Conservation (phyloP, 2,329 filamentous ascomycete species). For the Paradendryphiella salina region DNA sequence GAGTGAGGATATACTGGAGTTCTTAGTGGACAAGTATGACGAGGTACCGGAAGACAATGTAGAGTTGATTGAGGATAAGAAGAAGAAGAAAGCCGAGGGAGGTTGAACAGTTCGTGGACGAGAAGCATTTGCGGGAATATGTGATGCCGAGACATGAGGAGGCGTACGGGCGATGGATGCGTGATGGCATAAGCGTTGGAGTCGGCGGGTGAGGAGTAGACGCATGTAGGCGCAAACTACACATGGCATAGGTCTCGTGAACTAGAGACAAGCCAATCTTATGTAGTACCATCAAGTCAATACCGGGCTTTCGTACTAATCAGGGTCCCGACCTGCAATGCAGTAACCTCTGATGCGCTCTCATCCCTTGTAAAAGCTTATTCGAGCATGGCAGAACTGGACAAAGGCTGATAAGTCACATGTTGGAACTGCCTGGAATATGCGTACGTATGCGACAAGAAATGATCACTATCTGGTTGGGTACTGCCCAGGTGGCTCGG, state of each 20-base stretch:
- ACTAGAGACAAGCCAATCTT: neutral
- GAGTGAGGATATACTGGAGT: constrained; percentile 91
- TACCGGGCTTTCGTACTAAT: neutral
- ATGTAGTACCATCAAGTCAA: neutral
- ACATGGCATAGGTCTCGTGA: neutral
- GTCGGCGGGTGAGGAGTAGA: neutral
- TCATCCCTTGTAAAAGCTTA: neutral
- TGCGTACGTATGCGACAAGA: neutral
- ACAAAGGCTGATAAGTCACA: neutral
- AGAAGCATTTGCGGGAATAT: neutral
- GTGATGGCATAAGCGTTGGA: constrained; percentile 3
- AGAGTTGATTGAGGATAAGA: constrained; percentile 93
- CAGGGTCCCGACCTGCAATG: too few relatives aligned
- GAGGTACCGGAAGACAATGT: constrained; percentile 94
- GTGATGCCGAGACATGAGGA: neutral
- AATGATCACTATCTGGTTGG: neutral
- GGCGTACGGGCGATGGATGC: neutral
- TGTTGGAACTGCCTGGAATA: neutral
- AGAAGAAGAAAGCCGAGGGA: constrained; percentile 67
- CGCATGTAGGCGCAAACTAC: neutral
- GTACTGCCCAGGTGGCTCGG: neutral
- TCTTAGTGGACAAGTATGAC: constrained; percentile 83
- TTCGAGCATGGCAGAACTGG: neutral
- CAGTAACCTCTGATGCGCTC: neutral
- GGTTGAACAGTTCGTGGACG: constrained; percentile 9